Evolutionary conservation across 192 early-diverging fungal genomes (phyloP).

Genomic region (Coemansia sp.): DNA sequence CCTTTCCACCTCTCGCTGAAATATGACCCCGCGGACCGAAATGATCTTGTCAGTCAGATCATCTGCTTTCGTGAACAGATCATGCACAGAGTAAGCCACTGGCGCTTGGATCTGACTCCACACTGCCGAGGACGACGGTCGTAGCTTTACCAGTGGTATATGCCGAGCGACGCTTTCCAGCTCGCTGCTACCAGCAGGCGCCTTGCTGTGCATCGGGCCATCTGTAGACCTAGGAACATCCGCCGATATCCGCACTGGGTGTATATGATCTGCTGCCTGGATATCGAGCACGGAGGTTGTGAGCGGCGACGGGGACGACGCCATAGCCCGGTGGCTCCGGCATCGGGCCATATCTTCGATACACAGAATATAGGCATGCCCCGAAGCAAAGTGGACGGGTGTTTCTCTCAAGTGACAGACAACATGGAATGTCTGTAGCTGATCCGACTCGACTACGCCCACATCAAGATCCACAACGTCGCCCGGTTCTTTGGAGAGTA

Average conservation of each 20-base stretch:
- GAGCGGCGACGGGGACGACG: not conserved
- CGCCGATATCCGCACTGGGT: conserved; percentile 6
- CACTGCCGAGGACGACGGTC: not conserved
- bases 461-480: not conserved
- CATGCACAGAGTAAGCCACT: not conserved
- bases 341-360: not conserved
- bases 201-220: not conserved
- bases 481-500: not conserved
- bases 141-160: conserved; percentile 7
- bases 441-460: not conserved
- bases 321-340: not conserved
- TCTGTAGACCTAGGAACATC: not conserved
- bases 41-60: not conserved
- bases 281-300: not conserved
- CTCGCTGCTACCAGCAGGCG: not conserved
- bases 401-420: conserved; percentile 1
- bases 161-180: not conserved
- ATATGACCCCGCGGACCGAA: conserved; percentile 6
- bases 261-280: conserved; percentile 9
- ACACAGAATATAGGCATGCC: conserved; percentile 23
- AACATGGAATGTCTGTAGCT: conserved; percentile 4
- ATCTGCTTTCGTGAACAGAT: not conserved
- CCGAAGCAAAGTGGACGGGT: conserved; percentile 7
- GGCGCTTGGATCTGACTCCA: not conserved
- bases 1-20: conserved; percentile 2